Conservation (phyloP, 2,329 filamentous ascomycete species). For the Clarireedia hainanense region DNA sequence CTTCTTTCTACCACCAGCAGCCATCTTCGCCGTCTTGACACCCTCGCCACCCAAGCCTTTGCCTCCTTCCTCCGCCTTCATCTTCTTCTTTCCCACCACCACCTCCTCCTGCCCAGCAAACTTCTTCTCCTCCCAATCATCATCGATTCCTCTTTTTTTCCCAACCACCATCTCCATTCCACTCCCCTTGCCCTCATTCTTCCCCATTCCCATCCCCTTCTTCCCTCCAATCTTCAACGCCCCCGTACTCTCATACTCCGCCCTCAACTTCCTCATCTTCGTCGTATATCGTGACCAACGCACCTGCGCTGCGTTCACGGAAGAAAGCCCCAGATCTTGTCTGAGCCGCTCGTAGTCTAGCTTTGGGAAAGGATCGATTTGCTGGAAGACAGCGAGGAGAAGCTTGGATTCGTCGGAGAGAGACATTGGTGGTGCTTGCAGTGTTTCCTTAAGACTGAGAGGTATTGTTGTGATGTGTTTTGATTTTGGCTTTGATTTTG, state of each 20-base stretch:
- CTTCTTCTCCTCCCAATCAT: neutral
- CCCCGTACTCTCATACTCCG: neutral
- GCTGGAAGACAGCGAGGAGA: too few relatives aligned
- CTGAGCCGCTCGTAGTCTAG: neutral
- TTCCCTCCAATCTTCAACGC: neutral
- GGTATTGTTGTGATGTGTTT: too few relatives aligned
- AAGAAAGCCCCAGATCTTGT: neutral
- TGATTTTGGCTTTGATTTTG: too few relatives aligned
- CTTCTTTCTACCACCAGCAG: too few relatives aligned
- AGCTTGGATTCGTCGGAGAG: too few relatives aligned
- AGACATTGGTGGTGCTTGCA: too few relatives aligned
- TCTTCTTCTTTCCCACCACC: neutral
- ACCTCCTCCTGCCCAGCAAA: neutral
- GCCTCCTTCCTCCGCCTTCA: neutral
- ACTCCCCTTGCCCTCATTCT: neutral
- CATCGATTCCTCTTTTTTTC: neutral
- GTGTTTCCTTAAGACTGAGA: too few relatives aligned
- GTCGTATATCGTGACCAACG: neutral
- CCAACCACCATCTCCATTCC: neutral
- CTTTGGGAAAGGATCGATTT: neutral
- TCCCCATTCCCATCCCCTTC: neutral
- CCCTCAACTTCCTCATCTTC: neutral
- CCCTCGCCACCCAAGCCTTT: too few relatives aligned
- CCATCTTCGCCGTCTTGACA: neutral
- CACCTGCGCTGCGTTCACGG: neutral